Percentiles rank a stretch among this genome's conserved stretches.
phyloP scores from a whole-genome alignment of 805 yeast genomes.

The Lipomyces sp. region DNA sequence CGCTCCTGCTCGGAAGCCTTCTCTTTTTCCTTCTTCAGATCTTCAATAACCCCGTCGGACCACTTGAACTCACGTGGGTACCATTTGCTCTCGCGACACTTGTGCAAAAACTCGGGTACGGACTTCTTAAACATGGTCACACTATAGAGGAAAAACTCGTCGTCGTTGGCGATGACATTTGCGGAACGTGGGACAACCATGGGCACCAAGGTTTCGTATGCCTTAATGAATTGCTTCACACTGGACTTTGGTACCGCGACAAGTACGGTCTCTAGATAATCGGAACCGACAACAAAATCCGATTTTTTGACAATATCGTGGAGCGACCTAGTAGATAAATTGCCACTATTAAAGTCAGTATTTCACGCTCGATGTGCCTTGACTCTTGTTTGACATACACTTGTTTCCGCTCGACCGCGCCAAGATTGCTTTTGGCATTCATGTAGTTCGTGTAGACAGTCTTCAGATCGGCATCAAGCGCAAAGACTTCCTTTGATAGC shows the following conservation, averaged over 20 bases:
- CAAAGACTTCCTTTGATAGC: slow-evolving; percentile 76
- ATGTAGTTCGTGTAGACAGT: slow-evolving; percentile 74
- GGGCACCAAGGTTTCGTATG: slow-evolving; percentile 75
- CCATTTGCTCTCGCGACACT: slow-evolving; percentile 84
- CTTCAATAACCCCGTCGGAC: slow-evolving; percentile 73
- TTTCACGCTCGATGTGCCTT: neutral
- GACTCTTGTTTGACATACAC: slow-evolving; percentile 46
- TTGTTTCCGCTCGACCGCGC: slow-evolving; percentile 89
- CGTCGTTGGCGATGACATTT: slow-evolving; percentile 66
- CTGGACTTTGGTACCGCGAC: slow-evolving; percentile 79
- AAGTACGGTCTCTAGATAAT: slow-evolving; percentile 81
- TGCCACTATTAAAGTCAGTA: slow-evolving; percentile 56
- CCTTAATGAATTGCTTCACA: slow-evolving; percentile 59
- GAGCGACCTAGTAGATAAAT: slow-evolving; percentile 84
- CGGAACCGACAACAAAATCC: slow-evolving; percentile 84
- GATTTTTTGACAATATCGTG: slow-evolving; percentile 85
- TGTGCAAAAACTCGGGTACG: slow-evolving; percentile 67
- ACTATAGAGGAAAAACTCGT: slow-evolving; percentile 72
- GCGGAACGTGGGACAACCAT: slow-evolving; percentile 96
- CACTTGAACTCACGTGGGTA: slow-evolving; percentile 90
- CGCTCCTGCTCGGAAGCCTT: slow-evolving; percentile 75
- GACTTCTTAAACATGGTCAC: slow-evolving; percentile 86
- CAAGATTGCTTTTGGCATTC: slow-evolving; percentile 78
- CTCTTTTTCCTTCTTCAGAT: slow-evolving; percentile 77
- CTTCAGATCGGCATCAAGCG: slow-evolving; percentile 84